Conservation (phyloP, 2,329 filamentous ascomycete genomes). For the Fusarium sp. region DNA sequence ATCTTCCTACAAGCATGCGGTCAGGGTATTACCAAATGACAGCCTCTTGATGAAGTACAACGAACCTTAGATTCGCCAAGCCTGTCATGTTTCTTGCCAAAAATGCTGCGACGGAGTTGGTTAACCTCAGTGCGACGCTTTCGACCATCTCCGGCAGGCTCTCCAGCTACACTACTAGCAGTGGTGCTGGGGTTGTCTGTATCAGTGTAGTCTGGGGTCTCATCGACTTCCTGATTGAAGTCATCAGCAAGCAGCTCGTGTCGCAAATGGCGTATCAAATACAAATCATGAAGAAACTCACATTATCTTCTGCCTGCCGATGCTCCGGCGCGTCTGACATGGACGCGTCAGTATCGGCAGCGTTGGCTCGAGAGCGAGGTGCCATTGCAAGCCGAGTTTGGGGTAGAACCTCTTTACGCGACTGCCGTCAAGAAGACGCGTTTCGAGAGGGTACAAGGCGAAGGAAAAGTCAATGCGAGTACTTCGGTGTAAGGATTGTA, state of each 20-base stretch:
- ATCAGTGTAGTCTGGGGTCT: constrained; percentile 72
- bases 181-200: constrained; percentile 74
- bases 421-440: constrained; percentile 59
- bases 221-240: constrained; percentile 64
- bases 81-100: constrained; percentile 93
- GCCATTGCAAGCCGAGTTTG: constrained; percentile 57
- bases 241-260: constrained; percentile 23
- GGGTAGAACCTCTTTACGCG: constrained; percentile 61
- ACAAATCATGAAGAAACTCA: constrained; percentile 43
- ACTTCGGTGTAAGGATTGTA: not conserved
- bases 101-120: constrained; percentile 88
- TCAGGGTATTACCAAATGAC: constrained; percentile 14
- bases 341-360: constrained; percentile 67
- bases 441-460: constrained; percentile 41
- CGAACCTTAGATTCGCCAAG: constrained; percentile 90
- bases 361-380: constrained; percentile 62
- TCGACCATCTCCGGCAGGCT: constrained; percentile 76
- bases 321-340: constrained; percentile 67
- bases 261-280: not conserved
- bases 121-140: constrained; percentile 88
- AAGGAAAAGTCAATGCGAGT: constrained; percentile 18
- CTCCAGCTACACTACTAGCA: constrained; percentile 86
- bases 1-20: constrained; percentile 72
- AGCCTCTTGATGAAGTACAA: not conserved
- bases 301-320: constrained; percentile 60